Evolutionary conservation across 2,329 filamentous ascomycete species (phyloP), one percentile per base, ranked within the genome.

Genomic region (Xylaria hypoxylon): DNA sequence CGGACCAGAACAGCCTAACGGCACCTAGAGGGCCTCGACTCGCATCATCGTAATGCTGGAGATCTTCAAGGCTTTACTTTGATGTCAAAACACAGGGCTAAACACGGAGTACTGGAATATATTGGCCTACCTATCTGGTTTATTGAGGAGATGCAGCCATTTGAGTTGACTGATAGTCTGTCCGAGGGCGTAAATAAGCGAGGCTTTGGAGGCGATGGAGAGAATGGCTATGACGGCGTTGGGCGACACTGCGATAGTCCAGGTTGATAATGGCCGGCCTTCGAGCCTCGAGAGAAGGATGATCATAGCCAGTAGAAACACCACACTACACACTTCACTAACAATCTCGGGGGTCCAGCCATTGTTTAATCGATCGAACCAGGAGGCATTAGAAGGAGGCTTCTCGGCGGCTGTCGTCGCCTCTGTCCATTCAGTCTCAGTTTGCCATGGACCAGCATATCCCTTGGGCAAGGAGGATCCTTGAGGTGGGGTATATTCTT

Each of bases 201-300:
- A 63, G 13, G 64, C 64, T 35, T 63, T 67, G n/a, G 64, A 59
- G n/a, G 60, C 64, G 24, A 67, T 67, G 28, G 64, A 67, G 24
- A 67, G 64, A 51, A 67, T 59, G 42, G 65, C 55, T 13, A 67
- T 38, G 33, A 67, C 48, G 31, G 65, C 65, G 65, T 64, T 67
- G 19, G 65, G 61, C 7, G 65, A 57, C 17, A 67, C 55, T 6
- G 60, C 61, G 26, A 67, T 67, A 8, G 50, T 57, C 61, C 65
- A 67, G 3, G 48, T 64, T 15, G 65, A 64, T 22, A 67, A 35
- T 4, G 65, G 55, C 15, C 44, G 65, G 17, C 50, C 61, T 22
- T 64, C 56, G 13, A 67, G 40, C 51, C 51, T 60, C 26, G 61
- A 64, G 31, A 67, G 65, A 38, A 67, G 65, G 42, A 64, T 67